Evolutionary conservation across 352 stramenopile species (phyloP).

Genomic region (Globisporangium irregulare): DNA sequence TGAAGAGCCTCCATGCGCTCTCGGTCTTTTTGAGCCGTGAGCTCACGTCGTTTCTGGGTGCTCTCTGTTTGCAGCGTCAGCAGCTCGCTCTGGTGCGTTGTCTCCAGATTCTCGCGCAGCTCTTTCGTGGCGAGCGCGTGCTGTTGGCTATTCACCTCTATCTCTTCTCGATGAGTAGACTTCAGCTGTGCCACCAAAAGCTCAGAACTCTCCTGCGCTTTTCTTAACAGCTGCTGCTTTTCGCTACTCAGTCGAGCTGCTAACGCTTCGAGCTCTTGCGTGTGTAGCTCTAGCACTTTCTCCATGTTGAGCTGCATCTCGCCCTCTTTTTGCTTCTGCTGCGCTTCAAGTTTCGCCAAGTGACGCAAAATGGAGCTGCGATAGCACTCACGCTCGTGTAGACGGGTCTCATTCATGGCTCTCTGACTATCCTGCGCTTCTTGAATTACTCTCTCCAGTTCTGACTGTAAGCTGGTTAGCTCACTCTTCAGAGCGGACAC

Average conservation of each 20-base stretch:
- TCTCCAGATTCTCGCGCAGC: conserved; percentile 24
- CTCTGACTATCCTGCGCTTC: conserved; percentile 13
- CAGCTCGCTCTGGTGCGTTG: conserved; percentile 28
- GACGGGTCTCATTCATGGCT: conserved; percentile 19
- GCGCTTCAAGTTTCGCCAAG: background rate
- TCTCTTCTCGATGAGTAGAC: conserved; percentile 13
- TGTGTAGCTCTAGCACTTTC: conserved; percentile 13
- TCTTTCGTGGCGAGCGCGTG: conserved; percentile 27
- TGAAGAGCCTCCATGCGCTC: conserved; percentile 29
- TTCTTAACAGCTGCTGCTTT: conserved; percentile 5
- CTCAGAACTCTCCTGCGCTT: background rate
- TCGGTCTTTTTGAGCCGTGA: conserved; percentile 37
- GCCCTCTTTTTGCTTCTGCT: conserved; percentile 4
- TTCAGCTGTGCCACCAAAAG: conserved; percentile 7
- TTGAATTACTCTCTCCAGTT: background rate
- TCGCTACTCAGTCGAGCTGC: conserved; percentile 8
- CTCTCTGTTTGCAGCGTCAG: conserved; percentile 32
- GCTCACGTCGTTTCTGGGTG: conserved; percentile 26
- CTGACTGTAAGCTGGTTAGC: conserved; percentile 11
- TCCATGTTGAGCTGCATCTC: conserved; percentile 5
- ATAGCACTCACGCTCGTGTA: conserved; percentile 10
- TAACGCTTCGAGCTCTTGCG: conserved; percentile 17
- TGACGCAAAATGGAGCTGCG: conserved; percentile 8
- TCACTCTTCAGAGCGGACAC: conserved; percentile 22
- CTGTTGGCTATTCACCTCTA: conserved; percentile 19